Evolutionary conservation across 768 basidiomycete species (phyloP).

Genomic region (Termitomyces heimii): DNA sequence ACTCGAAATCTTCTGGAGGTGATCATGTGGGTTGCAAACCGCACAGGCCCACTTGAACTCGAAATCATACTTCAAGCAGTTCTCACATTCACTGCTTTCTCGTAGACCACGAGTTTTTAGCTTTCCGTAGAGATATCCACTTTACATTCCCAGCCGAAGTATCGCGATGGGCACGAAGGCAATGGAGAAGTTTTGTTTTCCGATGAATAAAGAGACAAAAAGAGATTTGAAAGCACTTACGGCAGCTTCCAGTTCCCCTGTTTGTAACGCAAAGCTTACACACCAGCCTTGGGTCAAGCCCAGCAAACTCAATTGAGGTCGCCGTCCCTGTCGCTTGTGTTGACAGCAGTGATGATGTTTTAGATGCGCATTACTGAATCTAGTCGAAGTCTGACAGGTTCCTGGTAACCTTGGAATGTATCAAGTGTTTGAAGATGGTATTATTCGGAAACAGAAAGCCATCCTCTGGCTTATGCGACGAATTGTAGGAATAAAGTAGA

Average conservation of each 20-base stretch:
- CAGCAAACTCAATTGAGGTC: constrained; percentile 1
- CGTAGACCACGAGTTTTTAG: not conserved
- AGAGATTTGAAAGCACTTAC: not conserved
- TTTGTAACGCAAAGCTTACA: constrained; percentile 2
- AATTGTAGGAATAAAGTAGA: not conserved
- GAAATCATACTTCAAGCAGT: not conserved
- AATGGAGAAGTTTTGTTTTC: not conserved
- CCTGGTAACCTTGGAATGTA: not conserved
- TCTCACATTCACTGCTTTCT: not conserved
- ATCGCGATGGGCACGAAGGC: not conserved
- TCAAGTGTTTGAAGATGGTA: not conserved
- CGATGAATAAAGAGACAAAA: not conserved
- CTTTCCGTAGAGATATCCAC: not conserved
- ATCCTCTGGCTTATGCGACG: not conserved
- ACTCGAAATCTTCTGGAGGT: not conserved
- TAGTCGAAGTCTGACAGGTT: not conserved
- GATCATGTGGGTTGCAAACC: constrained; percentile 1
- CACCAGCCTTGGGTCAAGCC: not conserved
- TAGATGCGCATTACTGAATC: constrained; percentile 1
- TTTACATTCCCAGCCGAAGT: not conserved
- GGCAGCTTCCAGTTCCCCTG: not conserved
- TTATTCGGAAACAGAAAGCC: not conserved
- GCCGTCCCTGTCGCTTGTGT: not conserved
- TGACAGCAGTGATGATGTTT: not conserved
- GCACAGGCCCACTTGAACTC: constrained; percentile 2